Evolutionary conservation across 345 rosid species (phyloP), one percentile per base, ranked within the genome.

Genomic region (Stellera chamaejasme): DNA sequence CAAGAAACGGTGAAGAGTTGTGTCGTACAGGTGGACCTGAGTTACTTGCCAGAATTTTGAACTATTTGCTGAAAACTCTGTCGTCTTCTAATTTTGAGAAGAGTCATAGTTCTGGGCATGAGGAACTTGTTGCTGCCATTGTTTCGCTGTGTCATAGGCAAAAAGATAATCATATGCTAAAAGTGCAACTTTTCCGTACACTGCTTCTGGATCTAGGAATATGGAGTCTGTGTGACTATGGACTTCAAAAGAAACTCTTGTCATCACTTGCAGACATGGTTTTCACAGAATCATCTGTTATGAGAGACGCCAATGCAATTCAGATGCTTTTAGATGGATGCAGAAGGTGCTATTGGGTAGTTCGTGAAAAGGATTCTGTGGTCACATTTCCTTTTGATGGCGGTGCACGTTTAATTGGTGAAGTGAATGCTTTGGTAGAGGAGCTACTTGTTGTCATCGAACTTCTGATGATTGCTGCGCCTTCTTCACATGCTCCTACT

Each of bases 291-390:
- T 83, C 96, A 66, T 64, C 69, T 41, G 90, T 78, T 55, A 94
- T 94, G 99, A 79, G 90, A 68, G 77, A 90, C 71, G 97, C 97
- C 45, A 87, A 87, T 71, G 99, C 99, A 71, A 85, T 94, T 71
- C 99, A 94, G 69, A 72, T 90, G 90, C 97, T 94, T 77, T 89
- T 94, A 62, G 99, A 94, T 80, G 94, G 96, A 66, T 87, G 99
- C 79, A 82, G 99, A 85, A 87, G 82, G 75, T 94, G 99, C 78
- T 94, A 94, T 69, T 94, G 99, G 99, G 79, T 80, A 66, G 66
- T 82, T 65, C 77, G 69, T 49, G 97, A 94, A 74, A 87, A 81
- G 79, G 90, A 87, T 62, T 94, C 97, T 14, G 79, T 80, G 46
- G 65, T 72, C 58, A 72, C 84, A 25, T 89, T 84, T 72, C 80